A percentile compares a stretch with the other conserved stretches of the same genome.
Conservation (phyloP, 148 eudicot species). For the Spergularia bocconei region DNA sequence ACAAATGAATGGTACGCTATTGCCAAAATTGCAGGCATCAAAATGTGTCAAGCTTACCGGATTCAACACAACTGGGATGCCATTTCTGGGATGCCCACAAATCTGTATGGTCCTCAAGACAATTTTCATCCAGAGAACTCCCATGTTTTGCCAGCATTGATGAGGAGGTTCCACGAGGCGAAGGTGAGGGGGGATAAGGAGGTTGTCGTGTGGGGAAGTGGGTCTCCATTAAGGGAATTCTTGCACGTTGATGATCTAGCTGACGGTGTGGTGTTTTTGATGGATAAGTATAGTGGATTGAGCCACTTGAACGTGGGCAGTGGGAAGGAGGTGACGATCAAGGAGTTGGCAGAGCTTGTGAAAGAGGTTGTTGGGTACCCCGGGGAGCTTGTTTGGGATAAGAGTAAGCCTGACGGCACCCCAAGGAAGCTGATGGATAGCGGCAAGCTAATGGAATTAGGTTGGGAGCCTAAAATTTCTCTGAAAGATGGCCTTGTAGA, state of each 20-base stretch:
- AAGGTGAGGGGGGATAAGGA: slow-evolving; percentile 53
- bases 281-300: slow-evolving; percentile 79
- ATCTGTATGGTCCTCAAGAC: slow-evolving; percentile 91
- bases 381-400: slow-evolving; percentile 86
- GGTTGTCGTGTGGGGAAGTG: slow-evolving; percentile 98
- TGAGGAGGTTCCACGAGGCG: slow-evolving; percentile 91
- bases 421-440: slow-evolving; percentile 99
- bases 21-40: slow-evolving; percentile 92
- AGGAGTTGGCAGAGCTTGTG: slow-evolving; percentile 91
- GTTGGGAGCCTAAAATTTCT: slow-evolving; percentile 83
- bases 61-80: slow-evolving; percentile 41
- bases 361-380: slow-evolving; percentile 89
- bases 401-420: slow-evolving; percentile 86
- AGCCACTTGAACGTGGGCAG: slow-evolving; percentile 94
- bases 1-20: slow-evolving; percentile 96
- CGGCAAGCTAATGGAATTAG: slow-evolving; percentile 59
- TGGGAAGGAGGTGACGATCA: slow-evolving; percentile 88
- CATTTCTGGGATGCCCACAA: slow-evolving; percentile 92
- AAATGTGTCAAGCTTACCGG: slow-evolving; percentile 69
- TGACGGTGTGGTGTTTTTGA: slow-evolving; percentile 65
- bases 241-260: slow-evolving; percentile 95
- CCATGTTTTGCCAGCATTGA: slow-evolving; percentile 85
- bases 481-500: slow-evolving; percentile 75
- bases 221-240: slow-evolving; percentile 85
- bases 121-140: slow-evolving; percentile 96